Percentiles rank a stretch among this genome's conserved stretches.
These are phyloP conservation scores for Pezicula rhizophila DNA, from an alignment of 2,329 filamentous ascomycete genomes.

Conservation along the genomic window DNA sequence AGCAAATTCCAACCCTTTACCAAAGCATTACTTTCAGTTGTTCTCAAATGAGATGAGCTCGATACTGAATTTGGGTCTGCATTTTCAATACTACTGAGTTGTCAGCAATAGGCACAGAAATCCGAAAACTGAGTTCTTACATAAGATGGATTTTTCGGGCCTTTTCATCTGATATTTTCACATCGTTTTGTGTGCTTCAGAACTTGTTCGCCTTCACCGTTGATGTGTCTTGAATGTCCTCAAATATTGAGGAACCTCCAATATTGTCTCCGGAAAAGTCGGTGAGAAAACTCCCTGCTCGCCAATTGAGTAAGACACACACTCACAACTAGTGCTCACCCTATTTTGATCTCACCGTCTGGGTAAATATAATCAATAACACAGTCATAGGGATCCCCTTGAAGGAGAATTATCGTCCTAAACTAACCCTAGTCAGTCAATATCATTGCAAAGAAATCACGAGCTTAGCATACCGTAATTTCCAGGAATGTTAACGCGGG, in stretches of 20 bases:
- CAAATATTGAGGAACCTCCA: neutral
- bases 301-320: neutral
- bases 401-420: neutral
- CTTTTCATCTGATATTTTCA: neutral
- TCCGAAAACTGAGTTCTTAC: no score
- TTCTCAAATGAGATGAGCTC: no score
- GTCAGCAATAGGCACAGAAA: no score
- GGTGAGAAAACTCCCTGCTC: neutral
- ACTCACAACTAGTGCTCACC: neutral
- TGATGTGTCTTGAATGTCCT: neutral
- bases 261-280: neutral
- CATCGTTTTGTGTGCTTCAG: neutral
- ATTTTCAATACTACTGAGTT: no score
- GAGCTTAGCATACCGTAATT: neutral
- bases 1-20: no score
- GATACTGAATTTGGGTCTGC: no score
- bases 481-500: neutral
- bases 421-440: neutral
- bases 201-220: neutral
- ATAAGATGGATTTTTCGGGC: no score
- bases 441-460: neutral
- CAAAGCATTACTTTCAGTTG: no score
- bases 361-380: neutral
- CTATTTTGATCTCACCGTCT: neutral
- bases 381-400: neutral